phyloP scores from a whole-genome alignment of 768 basidiomycete species.

The Tylopilus intermedius region DNA sequence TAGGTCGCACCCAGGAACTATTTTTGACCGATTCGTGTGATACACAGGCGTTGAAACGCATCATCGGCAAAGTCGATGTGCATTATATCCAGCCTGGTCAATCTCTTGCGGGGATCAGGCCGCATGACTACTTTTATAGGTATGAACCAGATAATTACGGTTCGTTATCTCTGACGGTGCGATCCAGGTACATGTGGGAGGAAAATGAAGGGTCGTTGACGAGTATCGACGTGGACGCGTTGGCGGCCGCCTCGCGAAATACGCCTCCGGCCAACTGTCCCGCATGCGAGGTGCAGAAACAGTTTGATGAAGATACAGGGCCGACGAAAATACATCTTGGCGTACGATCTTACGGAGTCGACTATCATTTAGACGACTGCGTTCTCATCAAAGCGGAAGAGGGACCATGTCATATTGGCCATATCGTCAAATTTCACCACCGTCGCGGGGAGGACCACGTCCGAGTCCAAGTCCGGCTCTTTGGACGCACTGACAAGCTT shows the following conservation, averaged over 20 bases:
- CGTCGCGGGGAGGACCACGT: conserved; percentile 11
- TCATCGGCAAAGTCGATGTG: conserved; percentile 48
- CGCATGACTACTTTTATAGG: conserved; percentile 56
- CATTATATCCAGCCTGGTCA: conserved; percentile 30
- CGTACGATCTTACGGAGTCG: conserved; percentile 40
- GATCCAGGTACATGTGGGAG: conserved; percentile 48
- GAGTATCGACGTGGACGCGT: conserved; percentile 32
- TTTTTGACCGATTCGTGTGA: conserved; percentile 58
- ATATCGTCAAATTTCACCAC: conserved; percentile 37
- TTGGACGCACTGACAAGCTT: conserved; percentile 47
- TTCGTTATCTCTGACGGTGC: conserved; percentile 1
- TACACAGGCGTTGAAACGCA: conserved; percentile 31
- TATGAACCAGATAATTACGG: conserved; percentile 21
- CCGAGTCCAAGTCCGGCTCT: conserved; percentile 35
- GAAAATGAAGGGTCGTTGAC: conserved; percentile 42
- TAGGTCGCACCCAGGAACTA: conserved; percentile 60
- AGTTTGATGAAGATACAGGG: conserved; percentile 31
- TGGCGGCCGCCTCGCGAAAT: conserved; percentile 6
- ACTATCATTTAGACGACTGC: conserved; percentile 61
- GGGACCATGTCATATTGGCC: conserved; percentile 56
- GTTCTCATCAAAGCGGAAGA: conserved; percentile 43
- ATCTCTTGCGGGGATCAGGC: conserved; percentile 22
- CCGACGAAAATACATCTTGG: conserved; percentile 35
- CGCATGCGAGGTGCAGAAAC: conserved; percentile 37
- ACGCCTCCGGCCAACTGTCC: conserved; percentile 50